A percentile compares a stretch with the other conserved stretches of the same genome.
phyloP scores from a whole-genome alignment of 1,284 basidiomycete species.

The Malassezia equina region DNA sequence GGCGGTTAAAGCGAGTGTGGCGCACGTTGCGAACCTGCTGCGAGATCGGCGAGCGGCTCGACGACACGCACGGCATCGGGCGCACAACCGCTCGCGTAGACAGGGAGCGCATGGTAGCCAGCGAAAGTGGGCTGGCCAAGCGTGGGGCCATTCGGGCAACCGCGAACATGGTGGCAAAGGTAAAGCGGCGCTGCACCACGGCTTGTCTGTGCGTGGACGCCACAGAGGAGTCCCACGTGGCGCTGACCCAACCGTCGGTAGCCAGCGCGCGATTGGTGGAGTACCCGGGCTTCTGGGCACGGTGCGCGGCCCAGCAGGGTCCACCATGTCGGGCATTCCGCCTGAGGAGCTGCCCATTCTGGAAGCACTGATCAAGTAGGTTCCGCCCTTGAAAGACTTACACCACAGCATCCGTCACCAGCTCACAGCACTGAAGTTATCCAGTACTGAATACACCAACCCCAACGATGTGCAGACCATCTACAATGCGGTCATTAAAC shows the following conservation, averaged over 20 bases:
- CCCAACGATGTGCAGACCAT: slow-evolving; percentile 83
- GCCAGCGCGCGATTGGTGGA: neutral
- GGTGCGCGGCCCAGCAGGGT: neutral
- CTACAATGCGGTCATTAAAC: slow-evolving; percentile 87
- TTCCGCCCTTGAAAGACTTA: slow-evolving; percentile 46
- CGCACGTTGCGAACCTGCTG: slow-evolving; percentile 16
- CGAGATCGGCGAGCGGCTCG: neutral
- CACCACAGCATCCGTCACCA: slow-evolving; percentile 70
- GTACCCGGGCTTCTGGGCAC: neutral
- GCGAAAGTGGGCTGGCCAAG: neutral
- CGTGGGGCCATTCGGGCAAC: neutral
- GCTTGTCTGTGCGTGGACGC: neutral
- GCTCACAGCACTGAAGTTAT: slow-evolving; percentile 71
- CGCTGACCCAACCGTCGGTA: neutral
- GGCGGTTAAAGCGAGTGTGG: slow-evolving; percentile 15
- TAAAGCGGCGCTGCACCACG: too few species aligned
- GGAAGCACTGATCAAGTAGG: slow-evolving; percentile 82
- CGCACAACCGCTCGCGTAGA: neutral
- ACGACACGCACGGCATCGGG: neutral
- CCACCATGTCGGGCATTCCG: slow-evolving; percentile 41
- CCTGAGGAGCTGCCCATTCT: slow-evolving; percentile 73
- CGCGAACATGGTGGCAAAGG: slow-evolving; percentile 6
- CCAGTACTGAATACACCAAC: slow-evolving; percentile 77
- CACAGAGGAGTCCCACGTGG: slow-evolving; percentile 1
- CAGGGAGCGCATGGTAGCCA: neutral